Evolutionary conservation across 441 rosid genomes (phyloP), one percentile per base, ranked within the genome.

Genomic region (Corymbia citriodora): DNA sequence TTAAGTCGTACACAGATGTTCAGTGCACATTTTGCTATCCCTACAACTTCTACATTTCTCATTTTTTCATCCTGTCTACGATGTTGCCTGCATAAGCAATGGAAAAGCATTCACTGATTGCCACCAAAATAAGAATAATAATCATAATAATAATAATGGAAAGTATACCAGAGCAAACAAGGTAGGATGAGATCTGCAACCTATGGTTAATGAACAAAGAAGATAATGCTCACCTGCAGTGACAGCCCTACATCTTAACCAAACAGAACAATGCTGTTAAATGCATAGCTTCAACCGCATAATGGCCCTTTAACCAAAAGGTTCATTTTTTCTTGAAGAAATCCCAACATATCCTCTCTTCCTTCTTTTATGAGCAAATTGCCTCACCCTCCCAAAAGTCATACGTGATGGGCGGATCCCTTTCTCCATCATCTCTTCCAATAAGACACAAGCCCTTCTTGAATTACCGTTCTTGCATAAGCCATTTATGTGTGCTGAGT

Each of bases 341-440:
- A 97, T 92, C 94, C 94, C 87, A 96, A 90, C 48, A 96, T 99
- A 95, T 96, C 99, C 91, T 96, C 97, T 90, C 98, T 96, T 57
- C 95, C 97, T 92, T 96, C 97, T 91, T 96, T 96, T 10, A 97
- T 85, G 89, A 97, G 98, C 95, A 96, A n/a, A 89, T 88, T 96
- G 95, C 74, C 96, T 96, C 91, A 97, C 89, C 93, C 96, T 94
- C 91, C 95, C 98, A 92, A 97, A 97, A 17, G 98, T 97, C 16
- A 86, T 91, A 86, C 97, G 91, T 0, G 97, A 91, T 55, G 99
- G 99, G 88, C 94, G 91, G 61, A 97, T 95, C 88, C 98, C 99
- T 91, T 95, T 97, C 91, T 97, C 99, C 88, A 97, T 90, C 99
- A 96, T 97, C 91, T 97, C 98, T 93, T 97, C 99, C 49, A 97